Conservation (phyloP, 306 rosid genomes). For the Dalbergia oliveri region DNA sequence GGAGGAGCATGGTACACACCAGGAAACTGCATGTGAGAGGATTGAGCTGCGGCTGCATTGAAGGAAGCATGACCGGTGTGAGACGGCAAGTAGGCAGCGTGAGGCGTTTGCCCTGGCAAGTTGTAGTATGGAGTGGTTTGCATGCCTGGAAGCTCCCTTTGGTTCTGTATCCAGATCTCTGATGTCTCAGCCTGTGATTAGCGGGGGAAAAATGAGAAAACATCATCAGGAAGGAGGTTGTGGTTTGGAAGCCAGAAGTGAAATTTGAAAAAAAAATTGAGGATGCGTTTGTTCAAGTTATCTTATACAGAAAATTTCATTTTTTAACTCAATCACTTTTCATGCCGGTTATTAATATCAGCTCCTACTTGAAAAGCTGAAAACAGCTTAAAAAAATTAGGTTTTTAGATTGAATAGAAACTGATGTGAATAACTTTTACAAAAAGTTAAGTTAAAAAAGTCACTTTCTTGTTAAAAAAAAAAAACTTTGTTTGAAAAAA, state of each 20-base stretch:
- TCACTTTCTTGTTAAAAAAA: too few relatives aligned
- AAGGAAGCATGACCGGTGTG: conserved; percentile 81
- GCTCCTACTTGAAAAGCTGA: too few relatives aligned
- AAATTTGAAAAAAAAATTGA: neutral
- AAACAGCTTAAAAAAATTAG: too few relatives aligned
- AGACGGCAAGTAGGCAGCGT: conserved; percentile 83
- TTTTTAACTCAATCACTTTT: too few relatives aligned
- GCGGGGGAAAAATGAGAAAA: neutral
- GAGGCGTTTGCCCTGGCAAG: conserved; percentile 91
- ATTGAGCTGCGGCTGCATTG: conserved; percentile 89
- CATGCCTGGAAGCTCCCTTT: conserved; percentile 86
- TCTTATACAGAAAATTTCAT: too few relatives aligned
- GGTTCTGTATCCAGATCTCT: conserved; percentile 96
- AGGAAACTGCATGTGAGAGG: conserved; percentile 98
- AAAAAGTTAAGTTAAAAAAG: too few relatives aligned
- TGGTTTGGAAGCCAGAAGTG: neutral
- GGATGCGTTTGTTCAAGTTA: too few relatives aligned
- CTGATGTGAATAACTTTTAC: too few relatives aligned
- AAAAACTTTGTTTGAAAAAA: too few relatives aligned
- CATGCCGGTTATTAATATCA: too few relatives aligned
- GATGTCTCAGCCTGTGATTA: conserved; percentile 88
- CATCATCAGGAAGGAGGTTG: conserved; percentile 5
- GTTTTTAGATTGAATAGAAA: too few relatives aligned
- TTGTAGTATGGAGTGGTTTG: conserved; percentile 88
- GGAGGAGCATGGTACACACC: conserved; percentile 91